Conservation (phyloP, 2,329 filamentous ascomycete genomes). For the Beauveria brongniartii region DNA sequence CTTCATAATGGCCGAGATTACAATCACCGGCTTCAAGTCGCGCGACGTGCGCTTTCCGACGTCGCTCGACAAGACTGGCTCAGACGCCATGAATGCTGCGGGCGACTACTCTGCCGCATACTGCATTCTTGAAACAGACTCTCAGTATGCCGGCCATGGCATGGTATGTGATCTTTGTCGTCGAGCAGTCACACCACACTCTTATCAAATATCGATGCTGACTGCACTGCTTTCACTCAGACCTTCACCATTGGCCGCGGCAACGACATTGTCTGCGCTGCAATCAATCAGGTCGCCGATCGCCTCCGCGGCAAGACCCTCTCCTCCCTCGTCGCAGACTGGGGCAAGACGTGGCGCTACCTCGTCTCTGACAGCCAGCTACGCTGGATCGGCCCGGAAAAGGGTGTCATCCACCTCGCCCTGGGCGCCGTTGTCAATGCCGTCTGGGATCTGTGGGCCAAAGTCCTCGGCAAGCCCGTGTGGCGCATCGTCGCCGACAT, state of each 20-base stretch:
- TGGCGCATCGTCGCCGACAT: conserved; percentile 89
- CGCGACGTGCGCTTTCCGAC: conserved; percentile 76
- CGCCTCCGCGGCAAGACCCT: conserved; percentile 70
- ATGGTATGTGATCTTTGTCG: conserved; percentile 46
- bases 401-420: conserved; percentile 88
- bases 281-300: conserved; percentile 70
- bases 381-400: conserved; percentile 90
- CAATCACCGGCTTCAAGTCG: conserved; percentile 63
- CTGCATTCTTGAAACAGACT: conserved; percentile 80
- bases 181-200: neutral
- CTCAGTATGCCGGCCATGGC: conserved; percentile 62
- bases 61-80: conserved; percentile 93
- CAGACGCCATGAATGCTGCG: conserved; percentile 92
- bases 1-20: conserved; percentile 40
- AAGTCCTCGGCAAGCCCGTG: conserved; percentile 75
- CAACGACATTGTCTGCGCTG: conserved; percentile 85
- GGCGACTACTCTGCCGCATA: conserved; percentile 93
- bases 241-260: conserved; percentile 80
- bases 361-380: conserved; percentile 87
- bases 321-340: conserved; percentile 67
- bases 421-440: conserved; percentile 85
- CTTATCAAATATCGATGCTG: neutral
- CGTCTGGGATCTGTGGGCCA: conserved; percentile 94
- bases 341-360: conserved; percentile 84
- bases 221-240: neutral